Evolutionary conservation across 768 basidiomycete genomes (phyloP), one percentile per base, ranked within the genome.

Genomic region (Stropharia rugosoannulata): DNA sequence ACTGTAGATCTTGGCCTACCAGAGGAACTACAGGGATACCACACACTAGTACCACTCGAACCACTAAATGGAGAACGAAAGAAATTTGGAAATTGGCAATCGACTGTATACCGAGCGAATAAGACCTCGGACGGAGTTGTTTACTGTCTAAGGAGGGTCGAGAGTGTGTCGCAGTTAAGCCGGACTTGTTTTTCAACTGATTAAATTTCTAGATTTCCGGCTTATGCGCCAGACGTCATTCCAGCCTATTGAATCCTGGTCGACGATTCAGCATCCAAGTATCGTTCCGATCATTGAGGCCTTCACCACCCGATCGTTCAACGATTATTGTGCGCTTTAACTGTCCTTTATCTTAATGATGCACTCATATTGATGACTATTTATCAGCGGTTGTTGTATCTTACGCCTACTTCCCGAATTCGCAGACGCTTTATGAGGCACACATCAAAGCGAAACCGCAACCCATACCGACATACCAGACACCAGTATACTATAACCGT

Each of bases 281-380:
- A 87, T 99, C 57, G 84, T 96, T 13, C 70, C 83, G 8, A 75
- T 98, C 18, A 81, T 83, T 47, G 97, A 98, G 68, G 97, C 96
- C 0, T 98, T 99, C 74, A 98, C 97, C 0, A 96, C 96, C 0
- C 82, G 87, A 27, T 84, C 90, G 0, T 99, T 99, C 70, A 85
- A 86, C 52, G 97, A 98, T 68, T 88, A 87, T 62, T 98, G 95
- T 96, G 64, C 49, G 88, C 76, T 12, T 43, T 58, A 44, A 53
- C 36, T 39, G 6, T 32, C 29, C 7, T 32, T 32, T 44, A 56
- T 47, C 12, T 52, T 12, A 37, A 37, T 22, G 40, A 12, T 12
- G 22, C 43, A 49, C 16, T 7, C 5, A 40, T 41, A 5, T 50
- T 38, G 19, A 22, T 11, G 18, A 44, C 18, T 18, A 27, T 41